Evolutionary conservation across 2,329 filamentous ascomycete species (phyloP).

Genomic region (Penicillium palitans): DNA sequence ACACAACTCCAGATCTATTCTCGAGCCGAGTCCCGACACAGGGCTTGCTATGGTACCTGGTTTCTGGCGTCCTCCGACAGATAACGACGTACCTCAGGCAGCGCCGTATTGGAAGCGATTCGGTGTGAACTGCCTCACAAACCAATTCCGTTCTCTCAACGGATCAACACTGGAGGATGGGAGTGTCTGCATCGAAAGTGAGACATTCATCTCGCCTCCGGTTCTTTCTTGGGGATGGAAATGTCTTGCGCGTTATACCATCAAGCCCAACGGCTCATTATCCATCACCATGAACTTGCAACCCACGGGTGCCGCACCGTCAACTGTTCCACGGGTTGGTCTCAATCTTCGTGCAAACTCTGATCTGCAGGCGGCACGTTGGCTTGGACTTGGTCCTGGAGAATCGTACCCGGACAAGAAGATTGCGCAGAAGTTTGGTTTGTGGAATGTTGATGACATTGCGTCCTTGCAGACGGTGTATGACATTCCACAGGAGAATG

Average conservation of each 20-base stretch:
- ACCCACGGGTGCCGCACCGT: slow-evolving; percentile 18
- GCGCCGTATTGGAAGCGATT: slow-evolving; percentile 29
- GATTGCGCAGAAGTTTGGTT: slow-evolving; percentile 23
- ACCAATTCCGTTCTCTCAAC: neutral
- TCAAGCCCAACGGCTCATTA: slow-evolving; percentile 15
- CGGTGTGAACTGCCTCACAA: slow-evolving; percentile 12
- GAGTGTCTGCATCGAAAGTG: slow-evolving; percentile 12
- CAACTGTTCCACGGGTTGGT: slow-evolving; percentile 20
- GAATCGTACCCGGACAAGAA: slow-evolving; percentile 32
- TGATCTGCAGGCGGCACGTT: slow-evolving; percentile 17
- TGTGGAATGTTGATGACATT: slow-evolving; percentile 16
- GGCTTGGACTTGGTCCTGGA: slow-evolving; percentile 30
- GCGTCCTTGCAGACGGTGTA: slow-evolving; percentile 26
- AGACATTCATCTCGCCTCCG: slow-evolving; percentile 22
- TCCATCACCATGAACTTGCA: slow-evolving; percentile 12
- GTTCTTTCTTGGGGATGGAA: slow-evolving; percentile 28
- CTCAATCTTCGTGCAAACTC: slow-evolving; percentile 17
- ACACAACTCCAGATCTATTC: neutral
- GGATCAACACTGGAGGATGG: neutral
- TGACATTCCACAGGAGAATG: slow-evolving; percentile 31
- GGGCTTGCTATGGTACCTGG: slow-evolving; percentile 20
- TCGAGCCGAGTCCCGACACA: slow-evolving; percentile 3
- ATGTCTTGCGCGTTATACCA: slow-evolving; percentile 15
- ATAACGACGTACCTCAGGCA: slow-evolving; percentile 33
- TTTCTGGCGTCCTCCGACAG: slow-evolving; percentile 38